These are phyloP conservation scores for Gyromitra esculenta DNA, from an alignment of 2,329 filamentous ascomycete species.

Conservation along the genomic window DNA sequence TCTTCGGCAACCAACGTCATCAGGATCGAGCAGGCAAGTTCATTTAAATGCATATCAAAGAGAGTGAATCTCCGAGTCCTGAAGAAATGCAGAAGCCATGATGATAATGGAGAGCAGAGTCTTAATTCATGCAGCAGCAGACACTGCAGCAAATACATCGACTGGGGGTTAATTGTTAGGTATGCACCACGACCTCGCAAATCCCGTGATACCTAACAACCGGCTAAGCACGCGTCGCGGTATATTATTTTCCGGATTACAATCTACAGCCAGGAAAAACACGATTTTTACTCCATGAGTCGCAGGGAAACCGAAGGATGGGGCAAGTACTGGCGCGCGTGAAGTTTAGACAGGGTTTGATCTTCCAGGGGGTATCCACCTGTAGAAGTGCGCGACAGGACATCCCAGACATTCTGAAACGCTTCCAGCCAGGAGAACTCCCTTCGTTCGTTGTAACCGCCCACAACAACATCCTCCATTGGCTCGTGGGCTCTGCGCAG, in stretches of 20 bases:
- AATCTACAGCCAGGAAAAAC: not conserved
- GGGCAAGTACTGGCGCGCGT: constrained; percentile 48
- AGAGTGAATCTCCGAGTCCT: not conserved
- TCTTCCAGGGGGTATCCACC: constrained; percentile 45
- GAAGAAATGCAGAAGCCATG: not conserved
- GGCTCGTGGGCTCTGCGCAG: constrained; percentile 31
- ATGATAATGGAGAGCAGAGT: not conserved
- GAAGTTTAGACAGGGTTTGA: constrained; percentile 51
- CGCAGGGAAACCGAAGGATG: constrained; percentile 22
- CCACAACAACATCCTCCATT: constrained; percentile 41
- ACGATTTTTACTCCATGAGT: constrained; percentile 22
- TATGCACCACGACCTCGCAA: too few relatives aligned
- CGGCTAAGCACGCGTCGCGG: constrained; percentile 35
- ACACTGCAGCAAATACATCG: not conserved
- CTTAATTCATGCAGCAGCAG: constrained; percentile 22
- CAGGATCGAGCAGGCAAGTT: constrained; percentile 4
- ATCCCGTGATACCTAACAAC: constrained; percentile 32
- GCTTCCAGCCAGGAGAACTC: constrained; percentile 26
- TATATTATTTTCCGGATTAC: constrained; percentile 24
- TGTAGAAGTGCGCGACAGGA: constrained; percentile 44
- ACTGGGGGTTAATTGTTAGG: too few relatives aligned
- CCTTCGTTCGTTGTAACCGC: constrained; percentile 42
- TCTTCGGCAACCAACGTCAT: constrained; percentile 5
- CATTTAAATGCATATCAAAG: not conserved
- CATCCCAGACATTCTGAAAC: constrained; percentile 53